Conservation (phyloP, 169 alveolate genomes). For the Perkinsus olseni region DNA sequence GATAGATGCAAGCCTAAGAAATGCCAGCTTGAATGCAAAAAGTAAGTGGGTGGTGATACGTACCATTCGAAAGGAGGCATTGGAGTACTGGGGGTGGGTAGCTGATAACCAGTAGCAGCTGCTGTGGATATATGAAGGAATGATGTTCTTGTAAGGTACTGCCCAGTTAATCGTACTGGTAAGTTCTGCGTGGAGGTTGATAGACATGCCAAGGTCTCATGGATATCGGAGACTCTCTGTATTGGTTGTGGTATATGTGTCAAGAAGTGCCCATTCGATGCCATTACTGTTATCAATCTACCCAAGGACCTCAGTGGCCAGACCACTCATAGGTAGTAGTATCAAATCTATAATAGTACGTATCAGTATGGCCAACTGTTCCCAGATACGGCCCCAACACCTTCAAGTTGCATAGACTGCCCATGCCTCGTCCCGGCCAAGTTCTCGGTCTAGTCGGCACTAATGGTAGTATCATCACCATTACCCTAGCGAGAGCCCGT, state of each 20-base stretch:
- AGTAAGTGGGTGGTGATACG: slow-evolving; percentile 18
- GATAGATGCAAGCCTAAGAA: slow-evolving; percentile 98
- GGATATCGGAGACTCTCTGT: slow-evolving; percentile 93
- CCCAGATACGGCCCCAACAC: slow-evolving; percentile 97
- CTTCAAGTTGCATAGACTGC: slow-evolving; percentile 97
- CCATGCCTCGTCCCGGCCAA: slow-evolving; percentile 97
- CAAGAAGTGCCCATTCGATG: slow-evolving; percentile 97
- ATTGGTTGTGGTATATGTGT: slow-evolving; percentile 99
- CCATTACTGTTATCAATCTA: slow-evolving; percentile 93
- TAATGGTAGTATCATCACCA: slow-evolving; percentile 44
- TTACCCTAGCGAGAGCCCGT: no score
- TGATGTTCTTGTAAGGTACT: slow-evolving; percentile 1
- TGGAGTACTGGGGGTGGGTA: no score
- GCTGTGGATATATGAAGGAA: background rate
- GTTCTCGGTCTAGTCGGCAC: slow-evolving; percentile 78
- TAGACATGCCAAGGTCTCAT: slow-evolving; percentile 83
- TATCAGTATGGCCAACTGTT: slow-evolving; percentile 58
- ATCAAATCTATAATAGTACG: slow-evolving; percentile 23
- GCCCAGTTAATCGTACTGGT: slow-evolving; percentile 89
- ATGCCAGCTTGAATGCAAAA: slow-evolving; percentile 82
- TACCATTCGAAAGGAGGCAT: no score
- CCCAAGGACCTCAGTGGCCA: slow-evolving; percentile 91
- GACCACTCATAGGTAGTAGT: slow-evolving; percentile 29
- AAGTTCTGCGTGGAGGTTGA: slow-evolving; percentile 95
- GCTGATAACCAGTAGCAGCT: background rate